A percentile compares a stretch with the other conserved stretches of the same genome.
These are phyloP conservation scores for Haematococcus lacustris DNA, from an alignment of 139 green algal genomes.

Conservation along the genomic window DNA sequence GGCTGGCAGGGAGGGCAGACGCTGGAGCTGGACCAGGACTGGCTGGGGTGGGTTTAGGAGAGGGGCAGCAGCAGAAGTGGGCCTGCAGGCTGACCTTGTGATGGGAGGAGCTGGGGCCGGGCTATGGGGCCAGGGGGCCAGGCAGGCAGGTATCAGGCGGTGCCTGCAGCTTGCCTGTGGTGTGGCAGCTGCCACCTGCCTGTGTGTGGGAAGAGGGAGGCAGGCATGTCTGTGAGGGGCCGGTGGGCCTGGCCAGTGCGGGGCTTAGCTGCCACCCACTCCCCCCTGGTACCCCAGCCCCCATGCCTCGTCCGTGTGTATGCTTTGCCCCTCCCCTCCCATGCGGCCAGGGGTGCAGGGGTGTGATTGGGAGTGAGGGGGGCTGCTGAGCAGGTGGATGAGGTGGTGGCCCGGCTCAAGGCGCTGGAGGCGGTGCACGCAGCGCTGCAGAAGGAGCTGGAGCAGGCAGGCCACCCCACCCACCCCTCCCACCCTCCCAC, in stretches of 20 bases:
- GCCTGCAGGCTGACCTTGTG: background rate
- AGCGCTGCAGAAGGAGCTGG: slow-evolving; percentile 3
- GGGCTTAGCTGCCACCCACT: background rate
- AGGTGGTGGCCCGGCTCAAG: slow-evolving; percentile 1
- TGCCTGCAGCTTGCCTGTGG: too few species aligned
- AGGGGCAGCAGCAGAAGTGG: background rate
- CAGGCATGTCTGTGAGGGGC: too few species aligned
- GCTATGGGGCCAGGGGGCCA: background rate
- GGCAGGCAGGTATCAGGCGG: too few species aligned
- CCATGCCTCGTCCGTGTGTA: background rate
- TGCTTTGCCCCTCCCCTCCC: too few species aligned
- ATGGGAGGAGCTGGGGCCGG: background rate
- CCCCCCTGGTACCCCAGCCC: background rate
- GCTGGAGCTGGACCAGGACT: background rate
- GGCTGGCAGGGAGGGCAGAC: background rate
- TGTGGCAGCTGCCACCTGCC: too few species aligned
- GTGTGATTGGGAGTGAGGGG: background rate
- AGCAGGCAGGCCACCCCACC: too few species aligned
- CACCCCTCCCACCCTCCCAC: too few species aligned
- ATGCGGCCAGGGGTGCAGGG: too few species aligned
- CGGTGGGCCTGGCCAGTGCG: too few species aligned
- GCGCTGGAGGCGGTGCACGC: slow-evolving; percentile 6
- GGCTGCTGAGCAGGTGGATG: slow-evolving; percentile 2
- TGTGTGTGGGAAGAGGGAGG: too few species aligned
- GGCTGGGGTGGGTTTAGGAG: too few species aligned